A percentile compares a stretch with the other conserved stretches of the same genome.
Evolutionary conservation across 495 filamentous ascomycete genomes (phyloP).

Genomic region (Hypoxylon fuscum): DNA sequence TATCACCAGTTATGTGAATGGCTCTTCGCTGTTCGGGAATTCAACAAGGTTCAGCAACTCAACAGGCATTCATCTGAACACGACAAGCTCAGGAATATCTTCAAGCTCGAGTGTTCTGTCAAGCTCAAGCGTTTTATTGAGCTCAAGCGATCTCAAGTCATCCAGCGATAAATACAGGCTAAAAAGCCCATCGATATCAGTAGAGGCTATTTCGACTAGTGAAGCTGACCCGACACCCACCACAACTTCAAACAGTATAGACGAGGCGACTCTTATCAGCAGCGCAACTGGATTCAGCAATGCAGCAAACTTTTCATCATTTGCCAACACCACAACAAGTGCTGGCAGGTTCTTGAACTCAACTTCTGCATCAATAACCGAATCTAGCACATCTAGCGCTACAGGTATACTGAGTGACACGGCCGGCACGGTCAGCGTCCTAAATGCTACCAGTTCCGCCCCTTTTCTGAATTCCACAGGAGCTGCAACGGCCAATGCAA

Average conservation of each 20-base stretch:
- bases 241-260: not conserved
- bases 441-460: slow-evolving; percentile 1
- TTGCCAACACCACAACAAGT: slow-evolving; percentile 2
- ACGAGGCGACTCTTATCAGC: slow-evolving; percentile 4
- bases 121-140: not conserved
- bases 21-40: slow-evolving; percentile 8
- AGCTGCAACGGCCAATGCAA: not conserved
- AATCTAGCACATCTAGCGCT: not conserved
- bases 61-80: slow-evolving; percentile 4
- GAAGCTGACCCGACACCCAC: not conserved
- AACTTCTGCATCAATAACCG: not conserved
- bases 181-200: slow-evolving; percentile 14
- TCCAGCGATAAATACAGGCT: slow-evolving; percentile 15
- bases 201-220: slow-evolving; percentile 1
- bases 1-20: slow-evolving; percentile 1
- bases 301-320: slow-evolving; percentile 1
- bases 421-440: not conserved
- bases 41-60: slow-evolving; percentile 9
- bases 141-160: not conserved
- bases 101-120: not conserved
- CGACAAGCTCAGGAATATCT: slow-evolving; percentile 6
- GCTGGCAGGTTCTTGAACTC: slow-evolving; percentile 15
- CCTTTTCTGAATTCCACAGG: slow-evolving; percentile 1
- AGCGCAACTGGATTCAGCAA: slow-evolving; percentile 11
- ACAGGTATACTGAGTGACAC: slow-evolving; percentile 3